Evolutionary conservation across 2,329 filamentous ascomycete genomes (phyloP).

Genomic region (Ustulina deusta): DNA sequence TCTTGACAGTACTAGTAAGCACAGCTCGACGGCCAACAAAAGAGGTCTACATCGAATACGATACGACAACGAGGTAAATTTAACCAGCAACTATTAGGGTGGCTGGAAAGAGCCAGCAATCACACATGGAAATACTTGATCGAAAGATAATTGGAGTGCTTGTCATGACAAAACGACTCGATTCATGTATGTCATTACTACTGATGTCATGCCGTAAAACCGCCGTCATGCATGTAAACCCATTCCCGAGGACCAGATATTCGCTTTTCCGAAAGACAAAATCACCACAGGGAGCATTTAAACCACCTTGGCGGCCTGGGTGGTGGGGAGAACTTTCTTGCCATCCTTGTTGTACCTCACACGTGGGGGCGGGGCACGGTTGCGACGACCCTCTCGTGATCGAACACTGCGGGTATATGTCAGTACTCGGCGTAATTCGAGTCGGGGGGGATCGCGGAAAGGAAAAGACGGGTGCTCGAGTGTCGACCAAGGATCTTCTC

Average conservation of each 20-base stretch:
- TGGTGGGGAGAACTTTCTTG: constrained; percentile 98
- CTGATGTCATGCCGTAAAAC: constrained; percentile 51
- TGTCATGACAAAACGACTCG: constrained; percentile 46
- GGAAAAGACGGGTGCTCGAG: constrained; percentile 47
- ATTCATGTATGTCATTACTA: constrained; percentile 53
- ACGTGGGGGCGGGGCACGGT: constrained; percentile 96
- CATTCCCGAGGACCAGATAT: constrained; percentile 49
- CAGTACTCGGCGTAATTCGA: constrained; percentile 52
- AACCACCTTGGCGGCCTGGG: constrained; percentile 77
- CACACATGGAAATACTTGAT: neutral
- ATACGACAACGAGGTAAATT: neutral
- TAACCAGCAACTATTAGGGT: neutral
- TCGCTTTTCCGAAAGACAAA: constrained; percentile 45
- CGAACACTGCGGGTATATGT: constrained; percentile 79
- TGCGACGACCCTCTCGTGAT: constrained; percentile 95
- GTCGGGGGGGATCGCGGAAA: constrained; percentile 41
- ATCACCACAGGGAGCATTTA: constrained; percentile 48
- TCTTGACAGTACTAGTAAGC: neutral
- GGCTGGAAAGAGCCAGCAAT: neutral
- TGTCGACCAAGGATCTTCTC: constrained; percentile 71
- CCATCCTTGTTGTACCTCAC: constrained; percentile 99
- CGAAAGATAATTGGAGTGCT: constrained; percentile 11
- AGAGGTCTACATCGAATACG: neutral
- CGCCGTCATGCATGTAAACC: constrained; percentile 48
- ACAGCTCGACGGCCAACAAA: too few species aligned